Evolutionary conservation across 2,329 filamentous ascomycete genomes (phyloP), one percentile per base, ranked within the genome.

Genomic region (Emericellopsis cladophorae): DNA sequence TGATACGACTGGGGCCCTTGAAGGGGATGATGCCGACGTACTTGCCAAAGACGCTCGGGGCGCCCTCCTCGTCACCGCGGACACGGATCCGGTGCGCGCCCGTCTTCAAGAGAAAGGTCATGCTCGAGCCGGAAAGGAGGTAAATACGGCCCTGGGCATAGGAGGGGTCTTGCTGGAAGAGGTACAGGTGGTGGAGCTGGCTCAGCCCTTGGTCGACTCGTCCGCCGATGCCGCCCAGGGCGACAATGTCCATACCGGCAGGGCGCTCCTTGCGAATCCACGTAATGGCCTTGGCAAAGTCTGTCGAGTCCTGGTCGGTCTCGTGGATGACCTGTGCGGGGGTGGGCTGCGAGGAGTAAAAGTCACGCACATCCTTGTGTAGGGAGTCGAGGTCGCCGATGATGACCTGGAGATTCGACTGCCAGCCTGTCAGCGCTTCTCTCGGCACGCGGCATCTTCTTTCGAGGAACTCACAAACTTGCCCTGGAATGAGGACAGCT

Each of bases 351-450:
- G 67, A 62, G 29, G 72, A 66, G 61, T 89, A 94, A 60, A 83
- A 81, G n/a, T 68, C 52, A 40, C 70, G 69, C 10, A 84, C 72
- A 11, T 74, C 61, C 9, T 75, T 66, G 3, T 64, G 64, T 15
- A 96, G 66, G 4, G 90, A 95, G 63, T 98, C 92, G 9, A 98
- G 72, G 57, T 98, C 92, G 37, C 92, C 92, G 49, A 94, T 79
- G 45, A 98, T 88, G 41, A 74, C 67, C 53, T 84, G 67, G 2
- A 87, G 75, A 43, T 77, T 66, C 54, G 76, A 61, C 70, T 75
- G 42, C 26, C 15, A 24, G 14, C 16, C 14, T 22, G 21, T 37
- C 21, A 24, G 35, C 10, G 7, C 33, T 16, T 3, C 33, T n/a
- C n/a, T 35, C 3, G n/a, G 9, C 33, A n/a, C 7, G 22, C 9